phyloP scores from a whole-genome alignment of 495 filamentous ascomycete species.

The Diplogelasinospora grovesii region DNA sequence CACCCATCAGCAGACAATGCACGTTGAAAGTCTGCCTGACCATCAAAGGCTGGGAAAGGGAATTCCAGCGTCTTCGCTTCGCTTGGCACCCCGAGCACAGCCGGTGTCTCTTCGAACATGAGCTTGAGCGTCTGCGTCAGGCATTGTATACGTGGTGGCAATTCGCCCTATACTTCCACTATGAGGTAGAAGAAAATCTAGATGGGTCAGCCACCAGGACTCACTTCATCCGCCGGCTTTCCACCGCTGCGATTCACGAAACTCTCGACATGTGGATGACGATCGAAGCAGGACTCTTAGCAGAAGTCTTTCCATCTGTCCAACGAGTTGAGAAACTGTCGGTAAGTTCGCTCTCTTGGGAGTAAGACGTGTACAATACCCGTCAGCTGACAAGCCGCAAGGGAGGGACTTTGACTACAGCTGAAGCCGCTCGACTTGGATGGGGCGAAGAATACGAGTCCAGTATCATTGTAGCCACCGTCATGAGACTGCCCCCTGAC shows the following conservation, averaged over 20 bases:
- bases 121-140: slow-evolving; percentile 54
- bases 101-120: slow-evolving; percentile 51
- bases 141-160: slow-evolving; percentile 68
- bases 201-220: slow-evolving; percentile 26
- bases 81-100: slow-evolving; percentile 50
- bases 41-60: slow-evolving; percentile 55
- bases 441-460: slow-evolving; percentile 27
- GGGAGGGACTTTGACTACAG: slow-evolving; percentile 8
- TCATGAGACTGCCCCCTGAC: slow-evolving; percentile 33
- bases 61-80: slow-evolving; percentile 69
- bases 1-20: too few species aligned
- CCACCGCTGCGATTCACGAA: slow-evolving; percentile 30
- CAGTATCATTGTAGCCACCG: slow-evolving; percentile 22
- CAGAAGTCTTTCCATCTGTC: slow-evolving; percentile 31
- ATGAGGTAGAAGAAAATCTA: neutral
- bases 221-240: slow-evolving; percentile 25
- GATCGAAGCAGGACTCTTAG: slow-evolving; percentile 23
- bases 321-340: slow-evolving; percentile 20
- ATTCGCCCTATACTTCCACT: slow-evolving; percentile 32
- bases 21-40: slow-evolving; percentile 51
- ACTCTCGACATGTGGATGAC: slow-evolving; percentile 25
- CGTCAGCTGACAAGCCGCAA: neutral
- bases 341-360: slow-evolving; percentile 13
- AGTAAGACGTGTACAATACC: neutral
- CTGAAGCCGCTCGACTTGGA: slow-evolving; percentile 25